Base-by-base conservation (phyloP, 306 rosid genomes). In the Acacia confusa region DNA sequence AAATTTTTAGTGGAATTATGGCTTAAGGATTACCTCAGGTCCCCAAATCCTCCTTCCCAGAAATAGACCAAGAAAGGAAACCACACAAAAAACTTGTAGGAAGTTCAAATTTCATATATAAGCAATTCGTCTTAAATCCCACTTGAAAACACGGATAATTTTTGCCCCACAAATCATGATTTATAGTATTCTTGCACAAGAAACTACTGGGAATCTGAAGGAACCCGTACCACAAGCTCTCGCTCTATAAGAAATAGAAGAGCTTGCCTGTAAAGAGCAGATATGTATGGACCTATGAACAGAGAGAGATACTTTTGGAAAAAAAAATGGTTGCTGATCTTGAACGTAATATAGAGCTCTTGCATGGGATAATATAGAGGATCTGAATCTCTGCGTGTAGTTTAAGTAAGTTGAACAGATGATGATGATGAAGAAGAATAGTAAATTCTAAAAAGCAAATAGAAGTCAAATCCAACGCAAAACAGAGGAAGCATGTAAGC, bases 311-410 rank as follows among this genome's bases (percentile, higher is more conserved):
- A 88, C 92, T 4, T 76, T 88, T n/a, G n/a, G 93, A 82, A 91
- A 89, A 34, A 95, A 91, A 84, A 92, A 90, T n/a, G 63, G 85
- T 88, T 94, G 58, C 85, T 90, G 78, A 58, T 24, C 85, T 63
- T 27, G 68, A 38, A 28, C 89, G 27, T 53, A 53, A 53, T 53
- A 7, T 20, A 52, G 58, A 52, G 58, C 58, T 17, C n/a, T 17
- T 19, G 58, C 19, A 53, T 53, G 61, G 25, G 25, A 53, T 25
- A 53, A 20, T 53, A 53, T 20, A 2, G 11, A 53, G 10, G 61
- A 55, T 55, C 11, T 55, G 61, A 55, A 55, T 53, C 60, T 53
- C n/a, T n/a, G 40, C 40, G 40, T 36, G 40, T 55, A 20, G 7
- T n/a, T 19, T 7, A n/a, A 8, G 10, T 6, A 22, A 20, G 28